These are phyloP conservation scores for Bertia moriformis DNA, from an alignment of 2,329 filamentous ascomycete species.

Conservation along the genomic window DNA sequence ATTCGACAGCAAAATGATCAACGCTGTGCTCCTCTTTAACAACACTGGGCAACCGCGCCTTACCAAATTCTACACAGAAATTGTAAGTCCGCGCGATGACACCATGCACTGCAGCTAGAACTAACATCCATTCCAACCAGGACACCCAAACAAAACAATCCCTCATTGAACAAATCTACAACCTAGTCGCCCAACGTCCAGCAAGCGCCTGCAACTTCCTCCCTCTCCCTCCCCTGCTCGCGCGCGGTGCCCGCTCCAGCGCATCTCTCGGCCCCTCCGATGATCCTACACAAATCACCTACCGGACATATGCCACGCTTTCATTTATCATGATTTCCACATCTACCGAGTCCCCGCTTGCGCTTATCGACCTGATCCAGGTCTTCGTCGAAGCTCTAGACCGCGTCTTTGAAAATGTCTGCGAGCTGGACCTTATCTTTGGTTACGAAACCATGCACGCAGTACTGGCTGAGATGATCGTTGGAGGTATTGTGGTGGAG, in stretches of 20 bases:
- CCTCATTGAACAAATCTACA: slow-evolving; percentile 93
- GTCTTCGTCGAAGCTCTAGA: slow-evolving; percentile 95
- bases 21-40: slow-evolving; percentile 96
- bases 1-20: slow-evolving; percentile 92
- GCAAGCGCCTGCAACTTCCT: slow-evolving; percentile 95
- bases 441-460: slow-evolving; percentile 96
- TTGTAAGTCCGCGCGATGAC: slow-evolving; percentile 51
- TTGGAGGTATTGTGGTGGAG: slow-evolving; percentile 87
- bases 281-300: slow-evolving; percentile 86
- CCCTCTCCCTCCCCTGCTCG: slow-evolving; percentile 55
- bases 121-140: slow-evolving; percentile 32
- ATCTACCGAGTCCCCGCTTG: slow-evolving; percentile 86
- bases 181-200: slow-evolving; percentile 80
- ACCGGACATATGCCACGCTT: slow-evolving; percentile 93
- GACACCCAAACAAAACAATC: slow-evolving; percentile 95
- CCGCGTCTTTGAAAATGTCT: slow-evolving; percentile 93
- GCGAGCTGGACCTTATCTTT: slow-evolving; percentile 95
- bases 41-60: slow-evolving; percentile 91
- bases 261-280: slow-evolving; percentile 59
- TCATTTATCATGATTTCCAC: slow-evolving; percentile 98
- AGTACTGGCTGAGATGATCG: slow-evolving; percentile 81
- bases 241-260: slow-evolving; percentile 40
- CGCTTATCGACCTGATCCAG: slow-evolving; percentile 90
- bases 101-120: not conserved
- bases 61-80: slow-evolving; percentile 96